Evolutionary conservation across 2,329 filamentous ascomycete genomes (phyloP), one percentile per base, ranked within the genome.

Genomic region (Madurella mycetomatis): DNA sequence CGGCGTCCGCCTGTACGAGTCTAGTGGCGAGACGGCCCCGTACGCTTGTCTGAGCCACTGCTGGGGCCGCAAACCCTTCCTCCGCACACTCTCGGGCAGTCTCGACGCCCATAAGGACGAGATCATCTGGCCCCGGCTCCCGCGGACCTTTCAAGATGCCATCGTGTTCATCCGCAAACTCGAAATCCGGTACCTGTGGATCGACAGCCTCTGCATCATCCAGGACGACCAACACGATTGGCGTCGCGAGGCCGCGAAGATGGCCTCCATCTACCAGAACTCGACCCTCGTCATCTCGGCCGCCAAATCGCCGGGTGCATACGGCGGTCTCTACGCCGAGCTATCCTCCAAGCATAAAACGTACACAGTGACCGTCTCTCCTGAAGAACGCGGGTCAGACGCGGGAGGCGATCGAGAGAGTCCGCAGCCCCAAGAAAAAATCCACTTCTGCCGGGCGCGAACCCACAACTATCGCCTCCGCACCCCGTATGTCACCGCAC

Each of bases 131-230:
- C 15, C 7, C 2, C 41, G 42, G 32, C 51, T 61, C 25, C 41
- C 63, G 44, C 30, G 17, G 25, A 63, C 60, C 4, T 59, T 65
- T 31, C 51, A 51, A 34, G 59, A 66, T 37, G 60, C 63, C 40
- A 57, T 64, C 31, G 34, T 31, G 1, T 43, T 59, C 30, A 59
- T 62, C 0, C 53, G 58, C 11, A 31, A 37, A 2, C 56, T 66
- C 5, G 58, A 54, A 4, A 39, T 62, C 12, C 50, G 46, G 1
- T 65, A 63, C 41, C 47, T 65, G 13, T 66, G 65, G 65, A 59
- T 66, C 9, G 64, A 66, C 42, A 57, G 61, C 16, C 43, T 66
- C 4, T 65, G 62, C 43, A 65, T 67, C 2, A 42, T 66, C 1
- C 65, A 67, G 47, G 62, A 65, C 50, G 54, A 50, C 16, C 7